Evolutionary conservation across 2,329 filamentous ascomycete genomes (phyloP).

Genomic region (Chrysoporthe cubensis): DNA sequence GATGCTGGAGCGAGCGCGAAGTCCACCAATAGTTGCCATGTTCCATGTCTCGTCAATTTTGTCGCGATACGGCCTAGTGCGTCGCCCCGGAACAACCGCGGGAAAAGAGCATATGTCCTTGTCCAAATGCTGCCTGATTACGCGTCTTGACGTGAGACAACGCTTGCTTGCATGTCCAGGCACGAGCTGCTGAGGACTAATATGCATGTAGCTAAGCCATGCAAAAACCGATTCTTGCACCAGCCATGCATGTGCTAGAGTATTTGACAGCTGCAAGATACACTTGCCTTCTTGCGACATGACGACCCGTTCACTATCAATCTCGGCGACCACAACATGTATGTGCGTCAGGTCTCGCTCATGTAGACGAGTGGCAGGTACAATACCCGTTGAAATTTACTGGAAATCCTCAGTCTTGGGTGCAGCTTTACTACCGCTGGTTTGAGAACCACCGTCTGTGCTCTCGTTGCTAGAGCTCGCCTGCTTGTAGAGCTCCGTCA

Average conservation of each 20-base stretch:
- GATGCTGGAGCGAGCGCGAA: conserved; percentile 1
- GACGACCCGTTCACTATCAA: background rate
- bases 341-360: background rate
- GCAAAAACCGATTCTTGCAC: background rate
- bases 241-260: background rate
- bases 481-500: conserved; percentile 70
- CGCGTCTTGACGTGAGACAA: background rate
- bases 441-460: conserved; percentile 17
- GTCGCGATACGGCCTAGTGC: conserved; percentile 45
- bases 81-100: conserved; percentile 15
- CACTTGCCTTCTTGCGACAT: background rate
- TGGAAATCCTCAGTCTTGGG: background rate
- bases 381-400: background rate
- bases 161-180: conserved; percentile 5
- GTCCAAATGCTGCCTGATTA: conserved; percentile 1
- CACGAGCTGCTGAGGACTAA: background rate
- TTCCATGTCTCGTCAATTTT: conserved; percentile 42
- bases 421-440: background rate
- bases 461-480: conserved; percentile 30
- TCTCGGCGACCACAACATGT: background rate
- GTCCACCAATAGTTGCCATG: background rate
- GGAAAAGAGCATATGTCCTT: background rate
- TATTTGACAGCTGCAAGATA: background rate
- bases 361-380: too few relatives aligned
- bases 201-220: background rate